Evolutionary conservation across 139 green algal genomes (phyloP), one percentile per base, ranked within the genome.

Genomic region (Chlorella sp.): DNA sequence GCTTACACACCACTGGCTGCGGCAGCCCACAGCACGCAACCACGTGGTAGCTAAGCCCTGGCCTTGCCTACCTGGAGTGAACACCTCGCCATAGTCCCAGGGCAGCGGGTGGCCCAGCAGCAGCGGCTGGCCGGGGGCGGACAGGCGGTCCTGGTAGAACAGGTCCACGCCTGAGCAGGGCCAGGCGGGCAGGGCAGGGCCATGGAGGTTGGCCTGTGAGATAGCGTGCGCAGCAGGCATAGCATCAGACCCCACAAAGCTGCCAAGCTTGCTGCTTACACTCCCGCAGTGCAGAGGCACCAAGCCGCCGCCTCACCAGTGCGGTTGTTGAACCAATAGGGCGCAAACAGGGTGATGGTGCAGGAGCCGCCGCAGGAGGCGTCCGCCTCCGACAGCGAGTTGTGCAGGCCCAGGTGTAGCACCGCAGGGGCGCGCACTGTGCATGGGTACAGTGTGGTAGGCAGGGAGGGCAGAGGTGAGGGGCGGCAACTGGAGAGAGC

Each of bases 251-350:
- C n/a, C n/a, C n/a, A n/a, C n/a, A n/a, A n/a, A n/a, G n/a, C n/a
- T n/a, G n/a, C n/a, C n/a, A n/a, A n/a, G n/a, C n/a, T n/a, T n/a
- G n/a, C n/a, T n/a, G n/a, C n/a, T n/a, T n/a, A n/a, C n/a, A n/a
- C n/a, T n/a, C n/a, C n/a, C n/a, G n/a, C n/a, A n/a, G n/a, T n/a
- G n/a, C 44, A 51, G 9, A 36, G 3, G 63, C 38, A 5, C 21
- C 20, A 39, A 18, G n/a, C 26, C 44, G 26, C 3, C 51, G 21
- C 4, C 62, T 51, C 38, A 75, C 63, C 93, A 0, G 91, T 95
- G 72, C 94, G 88, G 93, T 97, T 97, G 90, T 97, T 94, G 28
- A 97, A 71, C 94, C 94, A 97, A 89, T 91, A 96, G 36, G 91
- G 84, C 1, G 91, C 83, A 64, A 88, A 94, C 17, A 97, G 60